Conservation (phyloP, 129 eudicot genomes). For the Sambucus nigra region DNA sequence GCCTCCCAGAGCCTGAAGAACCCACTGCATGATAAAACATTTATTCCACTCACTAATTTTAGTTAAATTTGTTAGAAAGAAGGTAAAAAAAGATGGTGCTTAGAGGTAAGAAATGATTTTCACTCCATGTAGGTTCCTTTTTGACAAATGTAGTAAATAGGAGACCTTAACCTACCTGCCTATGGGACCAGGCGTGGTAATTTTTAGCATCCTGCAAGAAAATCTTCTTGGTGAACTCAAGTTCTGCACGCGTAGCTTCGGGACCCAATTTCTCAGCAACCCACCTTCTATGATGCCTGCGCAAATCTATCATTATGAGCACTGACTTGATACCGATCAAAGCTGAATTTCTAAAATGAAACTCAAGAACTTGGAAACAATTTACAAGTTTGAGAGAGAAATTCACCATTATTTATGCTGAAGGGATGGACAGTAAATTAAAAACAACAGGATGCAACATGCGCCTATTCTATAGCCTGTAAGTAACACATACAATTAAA, state of each 20-base stretch:
- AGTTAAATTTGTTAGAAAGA: not conserved
- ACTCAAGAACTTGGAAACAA: too few species aligned
- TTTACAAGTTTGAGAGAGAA: too few species aligned
- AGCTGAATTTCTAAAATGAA: too few species aligned
- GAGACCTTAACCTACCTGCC: slow-evolving; percentile 51
- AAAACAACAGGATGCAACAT: too few species aligned
- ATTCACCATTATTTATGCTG: too few species aligned
- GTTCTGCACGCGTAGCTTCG: slow-evolving; percentile 48
- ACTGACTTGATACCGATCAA: too few species aligned
- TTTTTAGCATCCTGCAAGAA: slow-evolving; percentile 75
- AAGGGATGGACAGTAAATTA: too few species aligned
- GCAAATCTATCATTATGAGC: not conserved
- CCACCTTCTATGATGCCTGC: slow-evolving; percentile 99
- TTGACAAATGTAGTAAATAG: not conserved
- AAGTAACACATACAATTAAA: too few species aligned
- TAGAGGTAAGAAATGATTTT: not conserved
- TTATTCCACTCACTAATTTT: slow-evolving; percentile 1
- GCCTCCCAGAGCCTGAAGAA: slow-evolving; percentile 88
- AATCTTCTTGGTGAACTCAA: slow-evolving; percentile 74
- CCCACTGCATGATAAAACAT: slow-evolving; percentile 58
- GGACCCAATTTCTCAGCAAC: slow-evolving; percentile 85
- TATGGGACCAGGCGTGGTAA: slow-evolving; percentile 99
- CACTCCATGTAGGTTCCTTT: not conserved
- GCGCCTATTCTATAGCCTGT: too few species aligned
- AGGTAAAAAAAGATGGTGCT: not conserved